Evolutionary conservation across 495 filamentous ascomycete species (phyloP), one percentile per base, ranked within the genome.

Genomic region (Podospora bellae-mahoneyi): DNA sequence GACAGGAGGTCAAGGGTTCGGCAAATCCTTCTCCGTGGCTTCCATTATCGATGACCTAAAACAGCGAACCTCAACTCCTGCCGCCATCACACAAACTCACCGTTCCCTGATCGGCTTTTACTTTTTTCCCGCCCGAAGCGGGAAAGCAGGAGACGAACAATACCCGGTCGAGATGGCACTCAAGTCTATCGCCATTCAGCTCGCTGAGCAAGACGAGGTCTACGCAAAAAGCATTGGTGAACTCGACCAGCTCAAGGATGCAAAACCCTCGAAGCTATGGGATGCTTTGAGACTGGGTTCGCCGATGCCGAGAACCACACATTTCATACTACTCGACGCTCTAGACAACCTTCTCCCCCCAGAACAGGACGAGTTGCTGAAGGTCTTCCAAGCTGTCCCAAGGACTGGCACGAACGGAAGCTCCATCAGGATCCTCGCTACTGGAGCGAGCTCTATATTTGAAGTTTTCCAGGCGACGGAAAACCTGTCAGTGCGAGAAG

Each of bases 141-240:
- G 57, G 6, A 66, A 61, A 20, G 27, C n/a, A 16, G 65, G 54
- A 27, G 65, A 62, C 16, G 57, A 66, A 39, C 19, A 39, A 20
- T 28, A 60, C 19, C 65, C 55, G n/a, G 65, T 61, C 23, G 56
- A 58, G 39, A 54, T 39, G 16, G 65, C 65, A n/a, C 58, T 66
- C 27, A 66, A 61, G 9, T 61, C 57, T 3, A 66, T 66, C 18
- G 56, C 55, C 65, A 4, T 66, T n/a, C 65, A 61, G 48, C 57
- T 66, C 30, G 56, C 65, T 10, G 65, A 66, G 23, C 57, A 26
- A 30, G 65, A 66, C 32, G 65, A 58, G 3, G 56, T 34, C 9
- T 66, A 54, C 56, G 57, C 57, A 23, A 66, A 66, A 54, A 28
- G 28, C 28, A 27, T 66, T 5, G 16, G 26, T 20, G 56, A 66